Conservation (phyloP, 2,329 filamentous ascomycete genomes). For the Pseudocercospora macadamiae region DNA sequence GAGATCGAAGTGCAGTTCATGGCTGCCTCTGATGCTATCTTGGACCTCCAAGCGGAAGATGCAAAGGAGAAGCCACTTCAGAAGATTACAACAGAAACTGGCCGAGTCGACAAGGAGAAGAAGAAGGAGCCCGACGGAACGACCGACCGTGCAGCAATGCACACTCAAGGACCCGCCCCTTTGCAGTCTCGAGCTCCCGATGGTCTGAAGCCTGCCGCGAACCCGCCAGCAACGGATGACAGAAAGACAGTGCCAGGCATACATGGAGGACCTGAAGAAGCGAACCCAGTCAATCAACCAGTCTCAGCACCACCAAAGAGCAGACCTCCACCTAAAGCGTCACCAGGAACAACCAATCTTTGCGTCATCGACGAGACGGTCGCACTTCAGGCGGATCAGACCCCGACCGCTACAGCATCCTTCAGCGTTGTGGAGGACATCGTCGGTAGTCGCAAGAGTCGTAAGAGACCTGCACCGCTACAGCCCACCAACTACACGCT, state of each 20-base stretch:
- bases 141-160: too few relatives aligned
- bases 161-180: too few relatives aligned
- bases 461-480: too few relatives aligned
- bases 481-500: slow-evolving; percentile 23
- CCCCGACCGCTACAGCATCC: slow-evolving; percentile 8
- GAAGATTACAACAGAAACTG: not conserved
- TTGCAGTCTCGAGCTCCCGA: too few relatives aligned
- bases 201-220: too few relatives aligned
- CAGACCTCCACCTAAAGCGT: not conserved
- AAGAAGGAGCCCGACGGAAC: too few relatives aligned
- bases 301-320: not conserved
- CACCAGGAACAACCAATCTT: not conserved
- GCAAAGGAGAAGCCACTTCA: not conserved
- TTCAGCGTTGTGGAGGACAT: slow-evolving; percentile 29
- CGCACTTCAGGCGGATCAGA: not conserved
- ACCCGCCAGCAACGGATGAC: too few relatives aligned
- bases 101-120: not conserved
- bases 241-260: not conserved
- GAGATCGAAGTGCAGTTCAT: not conserved
- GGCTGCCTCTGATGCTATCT: not conserved
- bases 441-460: slow-evolving; percentile 18
- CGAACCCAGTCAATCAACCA: not conserved
- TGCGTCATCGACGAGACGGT: not conserved
- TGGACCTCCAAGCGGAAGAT: not conserved
- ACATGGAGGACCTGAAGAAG: not conserved